phyloP scores from a whole-genome alignment of 2,329 filamentous ascomycete genomes.

The Aspergillus glaucus region DNA sequence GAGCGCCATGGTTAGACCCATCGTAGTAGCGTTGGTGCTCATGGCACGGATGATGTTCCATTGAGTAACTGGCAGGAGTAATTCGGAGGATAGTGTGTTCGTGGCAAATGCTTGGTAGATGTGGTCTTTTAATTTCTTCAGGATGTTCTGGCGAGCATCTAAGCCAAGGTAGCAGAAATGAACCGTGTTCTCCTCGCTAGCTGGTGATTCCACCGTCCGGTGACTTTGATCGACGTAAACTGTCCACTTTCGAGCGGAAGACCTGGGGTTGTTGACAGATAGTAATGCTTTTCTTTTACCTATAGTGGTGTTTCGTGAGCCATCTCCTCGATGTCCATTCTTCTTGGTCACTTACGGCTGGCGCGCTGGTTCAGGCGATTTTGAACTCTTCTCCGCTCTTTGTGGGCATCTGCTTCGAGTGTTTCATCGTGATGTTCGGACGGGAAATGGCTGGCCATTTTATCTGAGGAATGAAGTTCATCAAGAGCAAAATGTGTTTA shows the following conservation, averaged over 20 bases:
- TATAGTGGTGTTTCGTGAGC: neutral
- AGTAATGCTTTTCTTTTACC: neutral
- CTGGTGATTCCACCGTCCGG: too few relatives aligned
- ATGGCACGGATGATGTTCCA: neutral
- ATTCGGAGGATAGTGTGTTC: neutral
- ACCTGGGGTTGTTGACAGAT: too few relatives aligned
- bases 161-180: too few relatives aligned
- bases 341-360: conserved; percentile 24
- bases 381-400: conserved; percentile 4
- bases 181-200: too few relatives aligned
- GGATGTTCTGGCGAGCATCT: too few relatives aligned
- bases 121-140: neutral
- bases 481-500: too few relatives aligned
- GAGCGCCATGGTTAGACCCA: neutral
- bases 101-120: neutral
- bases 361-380: conserved; percentile 19
- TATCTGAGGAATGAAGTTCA: too few relatives aligned
- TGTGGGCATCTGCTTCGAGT: too few relatives aligned
- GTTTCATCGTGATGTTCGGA: too few relatives aligned
- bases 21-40: neutral
- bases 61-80: neutral
- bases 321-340: conserved; percentile 13
- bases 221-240: too few relatives aligned
- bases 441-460: too few relatives aligned
- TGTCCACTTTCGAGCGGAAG: too few relatives aligned